These are phyloP conservation scores for Aureobasidium sp. DNA, from an alignment of 2,329 filamentous ascomycete species.

Conservation along the genomic window DNA sequence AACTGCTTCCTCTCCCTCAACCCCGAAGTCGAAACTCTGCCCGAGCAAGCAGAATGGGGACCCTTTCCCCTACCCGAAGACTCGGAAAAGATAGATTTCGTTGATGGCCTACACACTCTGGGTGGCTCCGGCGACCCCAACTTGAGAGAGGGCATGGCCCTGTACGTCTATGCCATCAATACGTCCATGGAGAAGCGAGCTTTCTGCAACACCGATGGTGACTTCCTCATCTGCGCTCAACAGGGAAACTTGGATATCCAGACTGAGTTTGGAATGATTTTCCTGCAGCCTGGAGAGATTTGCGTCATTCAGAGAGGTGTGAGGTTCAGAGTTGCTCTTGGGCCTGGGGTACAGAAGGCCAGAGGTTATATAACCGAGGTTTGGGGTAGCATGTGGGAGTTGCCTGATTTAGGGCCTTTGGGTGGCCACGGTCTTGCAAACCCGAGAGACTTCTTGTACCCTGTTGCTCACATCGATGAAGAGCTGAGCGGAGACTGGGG, in stretches of 20 bases:
- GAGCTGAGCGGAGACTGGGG: slow-evolving; percentile 27
- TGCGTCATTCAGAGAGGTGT: slow-evolving; percentile 34
- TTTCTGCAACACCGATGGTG: slow-evolving; percentile 37
- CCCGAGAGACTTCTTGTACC: slow-evolving; percentile 31
- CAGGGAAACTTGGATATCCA: slow-evolving; percentile 30
- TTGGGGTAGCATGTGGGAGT: slow-evolving; percentile 33
- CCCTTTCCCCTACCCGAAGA: slow-evolving; percentile 32
- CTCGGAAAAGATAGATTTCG: slow-evolving; percentile 36
- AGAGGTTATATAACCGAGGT: slow-evolving; percentile 32
- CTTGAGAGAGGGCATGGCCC: slow-evolving; percentile 40
- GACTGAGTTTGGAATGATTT: slow-evolving; percentile 32
- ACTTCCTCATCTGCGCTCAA: slow-evolving; percentile 30
- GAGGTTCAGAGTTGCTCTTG: slow-evolving; percentile 28
- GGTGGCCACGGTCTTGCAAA: slow-evolving; percentile 34
- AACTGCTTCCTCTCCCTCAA: slow-evolving; percentile 41
- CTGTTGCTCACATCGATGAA: slow-evolving; percentile 30
- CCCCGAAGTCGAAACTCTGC: slow-evolving; percentile 38
- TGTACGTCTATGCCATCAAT: slow-evolving; percentile 43
- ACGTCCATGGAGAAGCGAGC: slow-evolving; percentile 37
- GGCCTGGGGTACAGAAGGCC: slow-evolving; percentile 25
- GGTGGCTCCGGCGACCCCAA: slow-evolving; percentile 44
- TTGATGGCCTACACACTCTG: slow-evolving; percentile 41
- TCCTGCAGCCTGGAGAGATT: slow-evolving; percentile 31
- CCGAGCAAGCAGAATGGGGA: slow-evolving; percentile 43
- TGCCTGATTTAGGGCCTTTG: slow-evolving; percentile 31